A percentile compares a stretch with the other conserved stretches of the same genome.
Conservation (phyloP, 805 yeast genomes). For the Suhomyces xylopsoci region DNA sequence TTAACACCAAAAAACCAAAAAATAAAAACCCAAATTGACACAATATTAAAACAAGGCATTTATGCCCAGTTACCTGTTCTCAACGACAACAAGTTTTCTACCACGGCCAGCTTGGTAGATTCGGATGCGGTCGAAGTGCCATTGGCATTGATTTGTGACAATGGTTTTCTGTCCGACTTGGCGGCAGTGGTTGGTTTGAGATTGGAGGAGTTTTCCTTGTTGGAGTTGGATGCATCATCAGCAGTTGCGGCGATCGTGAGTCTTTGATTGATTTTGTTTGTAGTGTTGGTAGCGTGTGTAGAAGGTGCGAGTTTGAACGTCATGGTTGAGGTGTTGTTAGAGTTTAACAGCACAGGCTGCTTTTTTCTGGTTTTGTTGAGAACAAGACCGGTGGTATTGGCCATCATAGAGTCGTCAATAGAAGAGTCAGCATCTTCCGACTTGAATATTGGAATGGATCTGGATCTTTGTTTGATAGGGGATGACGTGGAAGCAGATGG, state of each 20-base stretch:
- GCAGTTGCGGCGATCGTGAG: constrained; percentile 21
- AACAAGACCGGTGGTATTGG: constrained; percentile 9
- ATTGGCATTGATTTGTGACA: constrained; percentile 18
- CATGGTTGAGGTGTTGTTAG: constrained; percentile 27
- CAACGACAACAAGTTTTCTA: constrained; percentile 40
- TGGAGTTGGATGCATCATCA: constrained; percentile 20
- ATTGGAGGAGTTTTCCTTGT: constrained; percentile 9
- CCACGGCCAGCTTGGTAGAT: constrained; percentile 13
- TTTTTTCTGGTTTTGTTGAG: constrained; percentile 32
- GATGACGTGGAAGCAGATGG: constrained; percentile 1
- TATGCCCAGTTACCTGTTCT: constrained; percentile 33
- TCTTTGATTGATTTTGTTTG: constrained; percentile 24
- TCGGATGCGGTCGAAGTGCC: not conserved
- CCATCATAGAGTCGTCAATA: constrained; percentile 14
- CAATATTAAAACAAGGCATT: not conserved
- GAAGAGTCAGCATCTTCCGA: constrained; percentile 14
- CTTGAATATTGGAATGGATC: constrained; percentile 8
- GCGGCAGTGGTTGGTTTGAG: constrained; percentile 6
- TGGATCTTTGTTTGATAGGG: constrained; percentile 6
- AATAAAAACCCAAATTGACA: not conserved
- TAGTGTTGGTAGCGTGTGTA: not conserved
- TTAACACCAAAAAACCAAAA: not conserved
- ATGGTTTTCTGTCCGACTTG: constrained; percentile 24
- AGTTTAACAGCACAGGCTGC: constrained; percentile 31
- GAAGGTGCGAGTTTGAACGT: constrained; percentile 36